Conservation (phyloP, 2,329 filamentous ascomycete species). For the Tolypocladium ophioglossoides region DNA sequence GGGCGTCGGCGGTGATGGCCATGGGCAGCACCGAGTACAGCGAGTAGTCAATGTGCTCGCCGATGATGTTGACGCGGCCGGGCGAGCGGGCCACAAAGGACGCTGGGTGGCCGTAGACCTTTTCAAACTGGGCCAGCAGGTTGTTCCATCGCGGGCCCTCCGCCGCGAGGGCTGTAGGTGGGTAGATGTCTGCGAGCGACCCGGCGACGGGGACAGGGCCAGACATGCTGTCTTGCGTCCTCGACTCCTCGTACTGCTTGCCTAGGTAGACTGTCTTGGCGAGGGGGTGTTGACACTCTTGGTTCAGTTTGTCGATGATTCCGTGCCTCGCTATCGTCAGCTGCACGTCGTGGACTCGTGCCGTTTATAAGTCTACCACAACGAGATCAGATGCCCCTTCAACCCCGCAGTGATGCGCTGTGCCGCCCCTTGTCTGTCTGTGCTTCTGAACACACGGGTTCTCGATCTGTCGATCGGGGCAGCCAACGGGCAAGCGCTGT, state of each 20-base stretch:
- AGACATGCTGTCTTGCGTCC: slow-evolving; percentile 28
- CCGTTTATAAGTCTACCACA: too few relatives aligned
- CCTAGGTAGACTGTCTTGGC: background rate
- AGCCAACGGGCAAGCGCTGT: background rate
- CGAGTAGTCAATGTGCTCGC: slow-evolving; percentile 98
- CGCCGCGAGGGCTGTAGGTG: slow-evolving; percentile 53
- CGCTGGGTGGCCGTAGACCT: slow-evolving; percentile 57
- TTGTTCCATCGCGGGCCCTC: slow-evolving; percentile 68
- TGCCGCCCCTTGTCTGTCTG: background rate
- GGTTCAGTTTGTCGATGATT: background rate
- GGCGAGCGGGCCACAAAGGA: slow-evolving; percentile 84
- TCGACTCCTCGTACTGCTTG: too few relatives aligned
- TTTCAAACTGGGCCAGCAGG: slow-evolving; percentile 61
- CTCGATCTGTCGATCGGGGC: background rate
- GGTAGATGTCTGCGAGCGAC: slow-evolving; percentile 75
- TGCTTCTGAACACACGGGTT: background rate
- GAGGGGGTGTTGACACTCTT: background rate
- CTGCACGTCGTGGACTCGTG: background rate
- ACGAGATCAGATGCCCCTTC: background rate
- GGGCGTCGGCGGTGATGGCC: slow-evolving; percentile 83
- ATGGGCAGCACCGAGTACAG: slow-evolving; percentile 93
- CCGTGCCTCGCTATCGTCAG: background rate
- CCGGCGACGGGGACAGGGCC: slow-evolving; percentile 61
- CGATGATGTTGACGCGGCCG: slow-evolving; percentile 94
- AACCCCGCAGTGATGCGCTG: background rate